Evolutionary conservation across 192 early-diverging fungal species (phyloP).

Genomic region (Radiomyces spectabilis): DNA sequence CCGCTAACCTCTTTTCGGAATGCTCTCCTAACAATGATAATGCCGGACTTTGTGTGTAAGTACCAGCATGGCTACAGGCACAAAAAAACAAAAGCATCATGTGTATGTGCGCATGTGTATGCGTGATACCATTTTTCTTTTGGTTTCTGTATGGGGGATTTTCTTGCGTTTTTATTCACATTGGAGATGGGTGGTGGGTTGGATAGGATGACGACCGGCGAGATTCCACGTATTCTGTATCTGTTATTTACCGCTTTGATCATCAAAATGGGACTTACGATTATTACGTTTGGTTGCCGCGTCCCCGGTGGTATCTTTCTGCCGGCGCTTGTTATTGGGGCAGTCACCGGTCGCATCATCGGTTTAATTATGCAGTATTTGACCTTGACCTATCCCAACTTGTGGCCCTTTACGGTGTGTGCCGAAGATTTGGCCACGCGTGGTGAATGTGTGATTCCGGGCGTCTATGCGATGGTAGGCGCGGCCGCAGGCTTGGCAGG

Average conservation of each 20-base stretch:
- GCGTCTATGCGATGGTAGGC: conserved; percentile 91
- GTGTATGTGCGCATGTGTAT: neutral
- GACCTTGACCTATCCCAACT: conserved; percentile 46
- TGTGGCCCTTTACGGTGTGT: conserved; percentile 70
- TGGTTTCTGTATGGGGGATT: too few relatives aligned
- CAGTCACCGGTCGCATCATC: conserved; percentile 83
- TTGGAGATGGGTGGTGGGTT: too few relatives aligned
- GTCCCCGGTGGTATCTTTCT: conserved; percentile 91
- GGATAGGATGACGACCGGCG: conserved; percentile 24
- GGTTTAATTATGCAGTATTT: conserved; percentile 73
- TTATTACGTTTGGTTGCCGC: conserved; percentile 60
- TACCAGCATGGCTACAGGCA: neutral
- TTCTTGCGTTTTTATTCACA: too few relatives aligned
- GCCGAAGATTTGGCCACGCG: conserved; percentile 51
- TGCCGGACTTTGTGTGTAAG: conserved; percentile 51
- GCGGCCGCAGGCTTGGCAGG: conserved; percentile 85
- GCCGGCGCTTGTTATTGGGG: conserved; percentile 93
- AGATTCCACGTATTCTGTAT: conserved; percentile 36
- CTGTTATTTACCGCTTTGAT: conserved; percentile 53
- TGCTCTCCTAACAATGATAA: conserved; percentile 54
- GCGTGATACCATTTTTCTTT: neutral
- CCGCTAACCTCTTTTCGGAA: conserved; percentile 85
- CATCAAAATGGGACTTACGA: conserved; percentile 56
- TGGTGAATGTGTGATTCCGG: conserved; percentile 79
- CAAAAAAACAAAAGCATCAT: neutral